Evolutionary conservation across 768 basidiomycete genomes (phyloP), one percentile per base, ranked within the genome.

Genomic region (Tricholoma sp.): DNA sequence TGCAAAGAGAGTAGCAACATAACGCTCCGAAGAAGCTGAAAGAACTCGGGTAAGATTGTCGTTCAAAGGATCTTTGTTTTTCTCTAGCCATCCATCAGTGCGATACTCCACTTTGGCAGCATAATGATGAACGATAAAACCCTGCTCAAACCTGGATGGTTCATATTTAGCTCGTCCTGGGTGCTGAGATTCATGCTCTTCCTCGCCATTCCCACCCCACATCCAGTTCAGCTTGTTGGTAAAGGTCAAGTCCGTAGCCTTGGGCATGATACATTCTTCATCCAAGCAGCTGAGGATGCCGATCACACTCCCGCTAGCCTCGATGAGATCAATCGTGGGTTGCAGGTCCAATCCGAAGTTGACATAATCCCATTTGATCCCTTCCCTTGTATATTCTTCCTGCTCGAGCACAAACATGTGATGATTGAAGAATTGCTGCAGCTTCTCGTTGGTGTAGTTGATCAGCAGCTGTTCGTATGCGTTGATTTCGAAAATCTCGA

Each of bases 231-330:
- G 81, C 71, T 98, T 98, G 73, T 92, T 84, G 31, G 94, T 93
- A 75, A 99, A 98, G 0, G 95, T 98, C 43, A 84, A 73, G 70
- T 99, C 96, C 11, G 89, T 92, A 3, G 96, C 96, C 69, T 93
- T 94, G n/a, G 96, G 97, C 96, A 98, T 99, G 71, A 99, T 98
- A 69, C 96, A 98, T 61, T 98, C 96, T 68, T 98, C 97, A 69
- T 99, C 97, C 34, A 99, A 75, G 64, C 89, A 88, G 60, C 93
- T 91, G 46, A 99, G 80, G 58, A 98, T 88, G 54, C 97, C 97
- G 60, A 98, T 94, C 0, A 77, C 76, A 52, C 80, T 83, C 16
- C 89, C 84, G 54, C 85, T 86, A 10, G 89, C 78, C 72, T 98
- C 97, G 65, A 99, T 98, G 52, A 99, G 84, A 68, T 98, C 96